Evolutionary conservation across 441 rosid genomes (phyloP).

Genomic region (Pelargonium citronellum): DNA sequence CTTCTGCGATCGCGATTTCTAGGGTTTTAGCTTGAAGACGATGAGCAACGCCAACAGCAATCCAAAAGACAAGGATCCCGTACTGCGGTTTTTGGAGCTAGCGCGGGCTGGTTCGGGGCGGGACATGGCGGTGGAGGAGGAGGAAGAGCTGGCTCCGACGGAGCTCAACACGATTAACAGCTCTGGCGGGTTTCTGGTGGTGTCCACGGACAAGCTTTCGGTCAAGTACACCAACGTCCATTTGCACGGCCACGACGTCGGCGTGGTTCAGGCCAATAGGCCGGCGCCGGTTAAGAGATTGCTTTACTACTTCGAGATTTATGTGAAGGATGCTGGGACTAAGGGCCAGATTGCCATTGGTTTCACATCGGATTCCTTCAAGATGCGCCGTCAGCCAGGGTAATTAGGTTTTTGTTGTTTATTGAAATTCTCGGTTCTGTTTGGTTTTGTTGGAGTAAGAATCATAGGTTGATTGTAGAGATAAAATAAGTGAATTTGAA

Average conservation of each 20-base stretch:
- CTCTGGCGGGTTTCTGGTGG: slow-evolving; percentile 61
- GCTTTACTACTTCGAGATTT: slow-evolving; percentile 78
- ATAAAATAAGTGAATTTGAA: neutral
- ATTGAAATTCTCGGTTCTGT: neutral
- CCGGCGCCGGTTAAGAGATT: slow-evolving; percentile 69
- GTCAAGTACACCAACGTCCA: slow-evolving; percentile 51
- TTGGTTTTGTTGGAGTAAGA: neutral
- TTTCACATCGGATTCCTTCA: slow-evolving; percentile 60
- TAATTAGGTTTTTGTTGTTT: slow-evolving; percentile 17
- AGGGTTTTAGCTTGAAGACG: slow-evolving; percentile 2
- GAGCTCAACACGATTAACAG: slow-evolving; percentile 80
- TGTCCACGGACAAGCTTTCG: slow-evolving; percentile 68
- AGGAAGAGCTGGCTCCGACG: slow-evolving; percentile 61
- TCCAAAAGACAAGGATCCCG: slow-evolving; percentile 31
- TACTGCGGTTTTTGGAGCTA: slow-evolving; percentile 35
- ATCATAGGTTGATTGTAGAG: neutral
- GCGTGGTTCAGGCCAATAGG: slow-evolving; percentile 64
- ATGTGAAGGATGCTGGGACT: slow-evolving; percentile 61
- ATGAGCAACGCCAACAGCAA: slow-evolving; percentile 22
- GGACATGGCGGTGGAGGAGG: slow-evolving; percentile 29
- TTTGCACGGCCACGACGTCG: slow-evolving; percentile 75
- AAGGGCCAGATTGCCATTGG: slow-evolving; percentile 77
- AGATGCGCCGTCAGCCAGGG: slow-evolving; percentile 87
- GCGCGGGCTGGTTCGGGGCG: slow-evolving; percentile 23
- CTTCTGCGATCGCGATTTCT: neutral